Evolutionary conservation across 208 protist genomes (phyloP).

Genomic region (Trypanosoma platydactyli): DNA sequence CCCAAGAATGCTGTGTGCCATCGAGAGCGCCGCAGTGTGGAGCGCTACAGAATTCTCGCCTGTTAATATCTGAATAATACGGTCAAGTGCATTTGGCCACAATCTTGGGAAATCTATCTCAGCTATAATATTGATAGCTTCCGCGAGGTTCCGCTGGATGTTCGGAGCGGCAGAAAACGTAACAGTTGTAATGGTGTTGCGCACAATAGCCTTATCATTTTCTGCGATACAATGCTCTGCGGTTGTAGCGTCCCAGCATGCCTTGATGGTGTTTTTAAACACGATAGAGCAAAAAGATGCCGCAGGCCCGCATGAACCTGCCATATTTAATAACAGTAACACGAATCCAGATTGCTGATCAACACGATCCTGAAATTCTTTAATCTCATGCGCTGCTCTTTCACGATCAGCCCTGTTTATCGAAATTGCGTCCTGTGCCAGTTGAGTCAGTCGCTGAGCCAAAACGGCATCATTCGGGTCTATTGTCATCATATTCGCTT

Average conservation of each 20-base stretch:
- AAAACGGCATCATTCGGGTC: slow-evolving; percentile 44
- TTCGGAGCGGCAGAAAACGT: slow-evolving; percentile 55
- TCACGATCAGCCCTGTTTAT: slow-evolving; percentile 48
- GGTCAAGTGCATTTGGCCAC: slow-evolving; percentile 84
- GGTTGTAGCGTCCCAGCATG: slow-evolving; percentile 68
- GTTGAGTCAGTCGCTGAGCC: slow-evolving; percentile 29
- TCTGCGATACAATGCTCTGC: slow-evolving; percentile 83
- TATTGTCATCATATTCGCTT: slow-evolving; percentile 47
- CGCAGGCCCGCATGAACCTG: slow-evolving; percentile 28
- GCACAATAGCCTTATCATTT: slow-evolving; percentile 62
- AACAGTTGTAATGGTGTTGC: slow-evolving; percentile 46
- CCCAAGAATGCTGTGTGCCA: slow-evolving; percentile 88
- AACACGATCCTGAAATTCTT: slow-evolving; percentile 57
- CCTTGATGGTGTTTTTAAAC: slow-evolving; percentile 88
- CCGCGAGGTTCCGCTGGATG: slow-evolving; percentile 88
- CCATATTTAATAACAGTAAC: slow-evolving; percentile 51
- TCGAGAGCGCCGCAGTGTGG: slow-evolving; percentile 73
- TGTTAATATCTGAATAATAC: slow-evolving; percentile 58
- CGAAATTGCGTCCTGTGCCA: slow-evolving; percentile 47
- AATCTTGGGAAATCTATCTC: slow-evolving; percentile 89
- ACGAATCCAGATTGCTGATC: slow-evolving; percentile 76
- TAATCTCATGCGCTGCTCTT: slow-evolving; percentile 58
- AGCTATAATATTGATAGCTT: slow-evolving; percentile 88
- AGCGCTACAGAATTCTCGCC: slow-evolving; percentile 32
- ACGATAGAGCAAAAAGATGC: slow-evolving; percentile 73